phyloP scores from a whole-genome alignment of 257 asterid species.

The Apocynum venetum region DNA sequence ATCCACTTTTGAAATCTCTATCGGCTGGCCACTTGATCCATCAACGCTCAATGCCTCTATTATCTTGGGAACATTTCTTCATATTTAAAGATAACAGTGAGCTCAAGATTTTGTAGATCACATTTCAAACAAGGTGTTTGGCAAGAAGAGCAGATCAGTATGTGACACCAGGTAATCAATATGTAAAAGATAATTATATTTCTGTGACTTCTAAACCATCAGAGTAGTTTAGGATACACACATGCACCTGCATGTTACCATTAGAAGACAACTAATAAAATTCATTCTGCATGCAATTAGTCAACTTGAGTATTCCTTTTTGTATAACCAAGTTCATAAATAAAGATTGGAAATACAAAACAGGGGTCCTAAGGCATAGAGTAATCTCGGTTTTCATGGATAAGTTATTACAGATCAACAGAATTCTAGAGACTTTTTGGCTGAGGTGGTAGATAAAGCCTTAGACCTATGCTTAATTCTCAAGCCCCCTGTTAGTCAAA shows the following conservation, averaged over 20 bases:
- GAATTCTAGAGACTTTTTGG: background rate
- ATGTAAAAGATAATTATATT: background rate
- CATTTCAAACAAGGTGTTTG: background rate
- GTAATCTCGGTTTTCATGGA: background rate
- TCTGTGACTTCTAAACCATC: background rate
- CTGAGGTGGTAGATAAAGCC: background rate
- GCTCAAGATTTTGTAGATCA: background rate
- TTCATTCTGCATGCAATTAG: too few relatives aligned
- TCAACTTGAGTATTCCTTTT: too few relatives aligned
- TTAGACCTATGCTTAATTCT: background rate
- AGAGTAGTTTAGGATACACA: background rate
- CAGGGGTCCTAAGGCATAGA: background rate
- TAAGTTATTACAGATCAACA: background rate
- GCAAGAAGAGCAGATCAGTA: background rate
- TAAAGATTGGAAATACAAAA: too few relatives aligned
- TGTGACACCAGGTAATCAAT: background rate
- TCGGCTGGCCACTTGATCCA: conserved; percentile 75
- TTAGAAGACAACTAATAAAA: background rate
- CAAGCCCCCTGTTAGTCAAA: background rate
- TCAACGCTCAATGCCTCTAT: conserved; percentile 73
- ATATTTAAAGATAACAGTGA: conserved; percentile 10
- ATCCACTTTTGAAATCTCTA: conserved; percentile 65
- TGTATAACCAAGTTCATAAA: too few relatives aligned
- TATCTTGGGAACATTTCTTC: conserved; percentile 78
- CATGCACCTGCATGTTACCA: background rate